Conservation (phyloP, 1,284 basidiomycete species). For the Papiliotrema fonsecae region DNA sequence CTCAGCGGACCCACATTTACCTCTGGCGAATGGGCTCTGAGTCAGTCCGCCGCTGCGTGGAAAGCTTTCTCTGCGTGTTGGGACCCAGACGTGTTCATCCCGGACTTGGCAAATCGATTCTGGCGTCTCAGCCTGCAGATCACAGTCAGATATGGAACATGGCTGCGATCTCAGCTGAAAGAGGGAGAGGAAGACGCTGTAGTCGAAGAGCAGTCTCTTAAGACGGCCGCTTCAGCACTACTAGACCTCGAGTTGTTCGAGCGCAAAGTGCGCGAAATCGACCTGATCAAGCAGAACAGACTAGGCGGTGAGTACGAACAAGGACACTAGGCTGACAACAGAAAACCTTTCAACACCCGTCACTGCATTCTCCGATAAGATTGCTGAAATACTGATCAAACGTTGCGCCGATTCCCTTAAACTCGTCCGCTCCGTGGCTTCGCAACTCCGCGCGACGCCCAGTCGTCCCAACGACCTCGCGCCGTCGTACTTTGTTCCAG, state of each 20-base stretch:
- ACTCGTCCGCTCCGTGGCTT: slow-evolving; percentile 80
- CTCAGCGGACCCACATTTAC: slow-evolving; percentile 43
- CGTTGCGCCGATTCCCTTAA: slow-evolving; percentile 80
- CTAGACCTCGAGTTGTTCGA: slow-evolving; percentile 30
- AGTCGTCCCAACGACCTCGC: slow-evolving; percentile 53
- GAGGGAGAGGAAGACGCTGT: slow-evolving; percentile 43
- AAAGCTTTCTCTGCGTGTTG: slow-evolving; percentile 71
- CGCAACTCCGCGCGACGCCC: slow-evolving; percentile 60
- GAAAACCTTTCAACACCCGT: slow-evolving; percentile 19
- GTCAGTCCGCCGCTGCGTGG: slow-evolving; percentile 67
- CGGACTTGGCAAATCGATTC: slow-evolving; percentile 72
- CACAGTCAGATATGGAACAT: slow-evolving; percentile 45
- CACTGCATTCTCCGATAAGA: slow-evolving; percentile 54
- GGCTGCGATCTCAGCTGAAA: slow-evolving; percentile 73
- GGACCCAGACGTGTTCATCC: slow-evolving; percentile 76
- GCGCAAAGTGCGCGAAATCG: slow-evolving; percentile 13
- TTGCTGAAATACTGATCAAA: slow-evolving; percentile 66
- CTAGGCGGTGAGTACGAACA: slow-evolving; percentile 13
- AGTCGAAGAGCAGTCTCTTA: slow-evolving; percentile 54
- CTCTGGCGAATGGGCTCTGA: slow-evolving; percentile 33
- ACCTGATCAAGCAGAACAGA: slow-evolving; percentile 10
- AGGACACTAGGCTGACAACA: slow-evolving; percentile 1
- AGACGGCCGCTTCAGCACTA: slow-evolving; percentile 24
- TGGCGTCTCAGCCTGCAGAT: slow-evolving; percentile 78
- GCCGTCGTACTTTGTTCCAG: slow-evolving; percentile 76